phyloP scores from a whole-genome alignment of 345 rosid genomes.

The Psidium friedrichsthalianum region DNA sequence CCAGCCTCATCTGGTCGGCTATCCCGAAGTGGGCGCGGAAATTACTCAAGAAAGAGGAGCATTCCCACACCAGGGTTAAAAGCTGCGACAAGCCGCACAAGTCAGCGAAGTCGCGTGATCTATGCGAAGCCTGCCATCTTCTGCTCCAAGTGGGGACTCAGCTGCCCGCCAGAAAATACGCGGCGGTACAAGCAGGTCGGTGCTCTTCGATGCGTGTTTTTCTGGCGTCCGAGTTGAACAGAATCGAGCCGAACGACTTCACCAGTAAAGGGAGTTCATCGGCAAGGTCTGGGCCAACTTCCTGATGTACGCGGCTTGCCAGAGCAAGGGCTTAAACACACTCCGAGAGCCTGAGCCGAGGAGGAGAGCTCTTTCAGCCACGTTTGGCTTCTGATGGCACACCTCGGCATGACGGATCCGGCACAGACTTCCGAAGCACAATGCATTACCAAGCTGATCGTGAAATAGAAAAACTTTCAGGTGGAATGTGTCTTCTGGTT shows the following conservation, averaged over 20 bases:
- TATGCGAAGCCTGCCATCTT: neutral
- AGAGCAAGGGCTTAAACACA: constrained; percentile 17
- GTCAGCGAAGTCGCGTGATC: neutral
- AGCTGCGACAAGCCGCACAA: neutral
- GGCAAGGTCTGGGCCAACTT: constrained; percentile 11
- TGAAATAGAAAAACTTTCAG: neutral
- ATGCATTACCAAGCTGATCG: constrained; percentile 26
- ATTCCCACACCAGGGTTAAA: neutral
- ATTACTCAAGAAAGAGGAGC: neutral
- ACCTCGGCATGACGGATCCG: constrained; percentile 42
- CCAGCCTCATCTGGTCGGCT: neutral
- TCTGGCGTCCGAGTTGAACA: constrained; percentile 1
- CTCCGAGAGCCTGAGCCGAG: constrained; percentile 31
- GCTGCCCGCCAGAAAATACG: constrained; percentile 1
- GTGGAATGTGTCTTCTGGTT: neutral
- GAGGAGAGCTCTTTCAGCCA: constrained; percentile 45
- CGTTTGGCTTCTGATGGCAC: constrained; percentile 45
- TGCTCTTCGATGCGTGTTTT: constrained; percentile 14
- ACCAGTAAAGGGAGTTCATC: neutral
- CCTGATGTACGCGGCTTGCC: constrained; percentile 3
- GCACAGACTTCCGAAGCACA: constrained; percentile 21
- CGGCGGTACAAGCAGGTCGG: constrained; percentile 17
- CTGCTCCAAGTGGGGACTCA: constrained; percentile 3
- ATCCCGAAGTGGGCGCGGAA: neutral
- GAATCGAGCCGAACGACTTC: fast-evolving